Evolutionary conservation across 1,284 basidiomycete genomes (phyloP), one percentile per base, ranked within the genome.

Genomic region (Cryptococcus sp.): DNA sequence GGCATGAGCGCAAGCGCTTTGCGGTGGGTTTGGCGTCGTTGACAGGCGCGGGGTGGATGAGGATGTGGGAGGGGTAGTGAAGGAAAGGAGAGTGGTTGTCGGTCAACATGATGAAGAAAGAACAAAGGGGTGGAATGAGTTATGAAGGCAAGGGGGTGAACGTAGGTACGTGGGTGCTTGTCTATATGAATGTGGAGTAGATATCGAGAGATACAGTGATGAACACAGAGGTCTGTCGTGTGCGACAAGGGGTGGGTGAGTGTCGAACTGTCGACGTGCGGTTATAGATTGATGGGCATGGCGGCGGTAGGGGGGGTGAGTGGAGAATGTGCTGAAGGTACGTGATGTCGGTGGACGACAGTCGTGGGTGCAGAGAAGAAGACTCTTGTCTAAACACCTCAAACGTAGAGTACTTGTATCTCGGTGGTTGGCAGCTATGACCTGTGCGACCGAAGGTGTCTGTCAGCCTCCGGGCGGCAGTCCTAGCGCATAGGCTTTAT

Each of bases 1-100:
- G 66, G 46, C 72, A 76, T 6, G 73, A 71, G 47, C 73, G 65
- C 33, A 75, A 63, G 44, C 66, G 65, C 62, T 66, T 70, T 24
- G 58, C 51, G 44, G 66, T 60, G 33, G 44, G 50, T 3, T 36
- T 40, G 12, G 21, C 9, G 49, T 6, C 48, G 28, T 15, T 50
- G 48, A n/a, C 35, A 9, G 24, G 48, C n/a, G 13, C 18, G 8
- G 35, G 47, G 12, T 46, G 49, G 45, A 45, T 45, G 16, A 48
- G 21, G 24, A 33, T 23, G 33, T 49, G 54, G 39, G 44, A 51
- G 20, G 50, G 46, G 48, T 23, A 50, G 49, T 23, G 18, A 21
- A 3, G 23, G 28, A 20, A n/a, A n/a, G 20, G n/a, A 33, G 36
- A 13, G 36, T 33, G 47, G 13, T 49, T 28, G 35, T 49, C 13